Evolutionary conservation across 1,284 basidiomycete species (phyloP).

Genomic region (Rhizoctonia solani): DNA sequence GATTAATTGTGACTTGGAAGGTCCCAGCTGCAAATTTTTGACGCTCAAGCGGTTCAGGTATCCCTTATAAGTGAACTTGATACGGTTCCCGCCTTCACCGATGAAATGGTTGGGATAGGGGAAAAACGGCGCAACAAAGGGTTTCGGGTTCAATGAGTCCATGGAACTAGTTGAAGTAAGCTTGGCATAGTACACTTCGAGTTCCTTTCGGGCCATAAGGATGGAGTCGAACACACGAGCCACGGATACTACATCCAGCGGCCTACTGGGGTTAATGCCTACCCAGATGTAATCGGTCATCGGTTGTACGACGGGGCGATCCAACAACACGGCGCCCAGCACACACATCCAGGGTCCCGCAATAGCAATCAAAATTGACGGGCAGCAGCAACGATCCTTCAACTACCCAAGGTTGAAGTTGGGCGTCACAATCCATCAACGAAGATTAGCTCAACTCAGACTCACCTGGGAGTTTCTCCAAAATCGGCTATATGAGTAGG

Average conservation of each 20-base stretch:
- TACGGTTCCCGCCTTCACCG: background rate
- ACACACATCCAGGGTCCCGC: slow-evolving; percentile 39
- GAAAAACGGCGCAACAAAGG: background rate
- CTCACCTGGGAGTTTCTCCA: background rate
- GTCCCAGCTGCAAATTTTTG: no score
- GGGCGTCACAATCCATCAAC: background rate
- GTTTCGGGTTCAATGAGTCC: background rate
- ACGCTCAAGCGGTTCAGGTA: background rate
- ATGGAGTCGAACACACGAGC: background rate
- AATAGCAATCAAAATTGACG: slow-evolving; percentile 35
- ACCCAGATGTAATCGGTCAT: slow-evolving; percentile 38
- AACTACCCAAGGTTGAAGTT: background rate
- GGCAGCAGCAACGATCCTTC: slow-evolving; percentile 32
- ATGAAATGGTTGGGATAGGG: background rate
- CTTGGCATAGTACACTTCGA: slow-evolving; percentile 1
- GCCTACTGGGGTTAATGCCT: background rate
- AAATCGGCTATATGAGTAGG: background rate
- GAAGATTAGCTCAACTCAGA: background rate
- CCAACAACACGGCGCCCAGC: slow-evolving; percentile 37
- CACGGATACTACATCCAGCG: background rate
- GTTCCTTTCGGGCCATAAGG: background rate
- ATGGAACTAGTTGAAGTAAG: no score
- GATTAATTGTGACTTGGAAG: no score
- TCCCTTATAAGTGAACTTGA: background rate
- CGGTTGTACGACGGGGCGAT: slow-evolving; percentile 35